Percentiles rank a stretch among this genome's conserved stretches.
These are phyloP conservation scores for Trichomonas vaginalis DNA, from an alignment of 208 protist species.

Conservation along the genomic window DNA sequence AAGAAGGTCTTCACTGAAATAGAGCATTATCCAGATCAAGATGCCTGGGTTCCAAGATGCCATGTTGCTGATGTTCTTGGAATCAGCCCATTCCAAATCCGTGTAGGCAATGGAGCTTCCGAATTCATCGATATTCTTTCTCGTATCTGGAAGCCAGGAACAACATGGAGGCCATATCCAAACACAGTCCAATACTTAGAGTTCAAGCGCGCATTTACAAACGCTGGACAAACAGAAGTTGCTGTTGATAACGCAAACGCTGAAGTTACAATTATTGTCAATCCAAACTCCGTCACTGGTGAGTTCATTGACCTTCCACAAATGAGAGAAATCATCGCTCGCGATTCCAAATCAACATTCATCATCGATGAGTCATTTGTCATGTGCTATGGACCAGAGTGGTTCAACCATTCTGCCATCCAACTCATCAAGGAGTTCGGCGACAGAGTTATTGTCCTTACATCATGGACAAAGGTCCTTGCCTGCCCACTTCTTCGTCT, in stretches of 20 bases:
- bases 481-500: neutral
- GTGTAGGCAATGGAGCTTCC: neutral
- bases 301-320: neutral
- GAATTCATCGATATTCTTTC: neutral
- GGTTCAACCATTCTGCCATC: neutral
- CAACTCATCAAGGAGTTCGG: neutral
- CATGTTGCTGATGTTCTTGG: neutral
- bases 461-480: neutral
- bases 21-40: conserved; percentile 1
- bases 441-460: neutral
- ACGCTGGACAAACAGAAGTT: neutral
- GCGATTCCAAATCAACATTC: neutral
- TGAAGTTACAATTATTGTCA: neutral
- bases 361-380: neutral
- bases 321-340: neutral
- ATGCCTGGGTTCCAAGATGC: neutral
- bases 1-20: neutral
- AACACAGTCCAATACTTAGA: neutral
- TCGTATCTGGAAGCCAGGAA: neutral
- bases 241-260: neutral
- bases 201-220: neutral
- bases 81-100: neutral
- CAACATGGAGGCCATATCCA: neutral
- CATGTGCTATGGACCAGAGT: neutral
- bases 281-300: neutral